phyloP scores from a whole-genome alignment of 169 alveolate species.

The Perkinsus olseni region DNA sequence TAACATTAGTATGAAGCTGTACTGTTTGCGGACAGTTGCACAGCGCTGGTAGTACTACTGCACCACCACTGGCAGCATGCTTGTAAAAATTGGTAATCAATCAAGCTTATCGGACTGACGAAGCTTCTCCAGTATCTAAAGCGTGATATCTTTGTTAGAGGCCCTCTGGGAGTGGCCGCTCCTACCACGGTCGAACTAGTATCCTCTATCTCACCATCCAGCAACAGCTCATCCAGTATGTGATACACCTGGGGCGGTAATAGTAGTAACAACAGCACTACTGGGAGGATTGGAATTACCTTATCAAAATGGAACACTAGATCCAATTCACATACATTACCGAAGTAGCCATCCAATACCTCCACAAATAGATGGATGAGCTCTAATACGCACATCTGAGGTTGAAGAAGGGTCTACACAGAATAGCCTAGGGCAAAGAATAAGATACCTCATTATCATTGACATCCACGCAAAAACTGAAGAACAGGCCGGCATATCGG shows the following conservation, averaged over 20 bases:
- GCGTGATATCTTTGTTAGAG: not conserved
- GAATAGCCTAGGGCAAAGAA: conserved; percentile 41
- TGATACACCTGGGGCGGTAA: not conserved
- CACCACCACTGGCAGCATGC: not conserved
- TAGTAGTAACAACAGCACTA: not conserved
- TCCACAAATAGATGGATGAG: conserved; percentile 75
- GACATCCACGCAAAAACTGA: conserved; percentile 68
- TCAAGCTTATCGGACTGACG: conserved; percentile 18
- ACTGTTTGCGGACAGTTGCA: not conserved
- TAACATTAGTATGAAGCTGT: not conserved
- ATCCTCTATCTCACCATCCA: conserved; percentile 65
- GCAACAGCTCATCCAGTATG: conserved; percentile 58
- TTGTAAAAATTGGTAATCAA: not conserved
- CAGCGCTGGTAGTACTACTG: not conserved
- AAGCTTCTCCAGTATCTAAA: not conserved
- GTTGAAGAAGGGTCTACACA: conserved; percentile 14
- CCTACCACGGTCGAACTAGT: conserved; percentile 42
- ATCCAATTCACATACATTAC: conserved; percentile 79
- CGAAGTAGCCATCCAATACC: conserved; percentile 70
- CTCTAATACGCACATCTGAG: conserved; percentile 42
- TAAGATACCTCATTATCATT: conserved; percentile 64
- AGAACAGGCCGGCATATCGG: conserved; percentile 79
- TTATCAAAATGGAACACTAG: conserved; percentile 74
- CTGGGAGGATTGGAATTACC: conserved; percentile 50
- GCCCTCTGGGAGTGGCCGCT: not conserved